Evolutionary conservation across 345 rosid species (phyloP).

Genomic region (Hevea brasiliensis): DNA sequence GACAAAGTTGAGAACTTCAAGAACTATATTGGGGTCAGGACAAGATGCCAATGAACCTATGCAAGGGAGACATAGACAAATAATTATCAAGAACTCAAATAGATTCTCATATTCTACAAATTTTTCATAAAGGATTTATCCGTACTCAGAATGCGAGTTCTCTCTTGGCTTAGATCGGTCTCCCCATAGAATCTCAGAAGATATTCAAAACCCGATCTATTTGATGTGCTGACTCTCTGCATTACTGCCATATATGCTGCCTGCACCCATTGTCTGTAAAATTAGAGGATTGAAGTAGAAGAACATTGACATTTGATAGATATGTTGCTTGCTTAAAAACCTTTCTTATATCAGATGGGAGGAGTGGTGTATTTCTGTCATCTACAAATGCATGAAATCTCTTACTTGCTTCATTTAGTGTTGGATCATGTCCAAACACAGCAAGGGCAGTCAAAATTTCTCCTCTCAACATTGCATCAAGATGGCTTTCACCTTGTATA

Average conservation of each 20-base stretch:
- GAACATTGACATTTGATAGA: not conserved
- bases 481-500: constrained; percentile 84
- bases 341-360: constrained; percentile 83
- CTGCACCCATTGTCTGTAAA: constrained; percentile 42
- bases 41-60: constrained; percentile 75
- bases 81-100: constrained; percentile 6
- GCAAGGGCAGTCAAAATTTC: constrained; percentile 84
- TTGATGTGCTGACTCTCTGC: constrained; percentile 60
- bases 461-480: constrained; percentile 91
- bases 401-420: constrained; percentile 60
- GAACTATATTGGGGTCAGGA: constrained; percentile 56
- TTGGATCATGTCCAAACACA: constrained; percentile 62
- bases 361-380: constrained; percentile 75
- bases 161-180: constrained; percentile 91
- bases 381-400: constrained; percentile 73
- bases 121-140: not conserved
- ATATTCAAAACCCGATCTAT: constrained; percentile 69
- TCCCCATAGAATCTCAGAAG: constrained; percentile 81
- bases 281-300: not conserved
- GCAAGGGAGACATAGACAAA: not conserved
- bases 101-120: not conserved
- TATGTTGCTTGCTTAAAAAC: constrained; percentile 29
- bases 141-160: constrained; percentile 81
- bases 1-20: constrained; percentile 70
- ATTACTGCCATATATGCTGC: constrained; percentile 87